Evolutionary conservation across 768 basidiomycete species (phyloP).

Genomic region (Leccinum subtestaceum): DNA sequence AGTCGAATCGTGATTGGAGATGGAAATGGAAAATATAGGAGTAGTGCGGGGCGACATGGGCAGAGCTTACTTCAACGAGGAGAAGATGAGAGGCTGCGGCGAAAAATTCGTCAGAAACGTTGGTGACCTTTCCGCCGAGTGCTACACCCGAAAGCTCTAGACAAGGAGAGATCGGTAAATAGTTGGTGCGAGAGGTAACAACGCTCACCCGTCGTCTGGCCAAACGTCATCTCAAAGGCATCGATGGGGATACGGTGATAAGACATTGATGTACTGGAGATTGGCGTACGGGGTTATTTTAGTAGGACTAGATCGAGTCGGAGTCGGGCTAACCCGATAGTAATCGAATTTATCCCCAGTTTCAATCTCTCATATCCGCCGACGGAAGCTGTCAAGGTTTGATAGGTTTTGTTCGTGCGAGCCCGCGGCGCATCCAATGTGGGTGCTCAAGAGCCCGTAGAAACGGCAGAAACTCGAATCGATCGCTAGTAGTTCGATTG

Average conservation of each 20-base stretch:
- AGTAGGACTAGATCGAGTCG: too few species aligned
- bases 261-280: constrained; percentile 31
- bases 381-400: not conserved
- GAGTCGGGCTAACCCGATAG: not conserved
- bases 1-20: not conserved
- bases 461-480: not conserved
- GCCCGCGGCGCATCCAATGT: not conserved
- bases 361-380: not conserved
- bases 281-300: not conserved
- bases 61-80: constrained; percentile 62
- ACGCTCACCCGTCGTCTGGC: constrained; percentile 47
- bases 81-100: constrained; percentile 82
- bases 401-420: not conserved
- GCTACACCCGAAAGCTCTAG: constrained; percentile 87
- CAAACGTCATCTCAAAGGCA: constrained; percentile 46
- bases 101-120: constrained; percentile 95
- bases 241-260: constrained; percentile 44
- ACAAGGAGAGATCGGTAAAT: not conserved
- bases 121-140: constrained; percentile 70
- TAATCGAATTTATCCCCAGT: not conserved
- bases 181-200: too few species aligned
- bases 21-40: not conserved
- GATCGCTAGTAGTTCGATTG: not conserved
- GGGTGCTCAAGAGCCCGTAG: not conserved
- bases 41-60: not conserved